Percentiles rank a stretch among this genome's conserved stretches.
These are phyloP conservation scores for Quillaja saponaria DNA, from an alignment of 306 rosid genomes.

Conservation along the genomic window DNA sequence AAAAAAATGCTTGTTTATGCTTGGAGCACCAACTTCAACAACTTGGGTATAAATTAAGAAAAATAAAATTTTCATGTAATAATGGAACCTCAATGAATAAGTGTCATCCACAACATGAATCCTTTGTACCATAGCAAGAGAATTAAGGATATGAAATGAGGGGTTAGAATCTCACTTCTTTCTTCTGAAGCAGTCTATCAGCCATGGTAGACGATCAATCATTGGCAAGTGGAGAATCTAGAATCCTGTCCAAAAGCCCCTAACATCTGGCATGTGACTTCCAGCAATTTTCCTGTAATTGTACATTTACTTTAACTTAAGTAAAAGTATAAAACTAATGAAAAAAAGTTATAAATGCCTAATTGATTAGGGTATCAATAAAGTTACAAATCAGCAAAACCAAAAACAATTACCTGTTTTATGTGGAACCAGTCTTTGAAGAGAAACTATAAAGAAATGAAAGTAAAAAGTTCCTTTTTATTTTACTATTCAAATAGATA, in stretches of 20 bases:
- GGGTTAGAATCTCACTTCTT: constrained; percentile 40
- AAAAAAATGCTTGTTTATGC: neutral
- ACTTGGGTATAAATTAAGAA: constrained; percentile 9
- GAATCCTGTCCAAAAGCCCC: constrained; percentile 72
- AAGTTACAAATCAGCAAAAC: constrained; percentile 5
- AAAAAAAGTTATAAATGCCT: neutral
- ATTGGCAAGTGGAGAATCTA: constrained; percentile 73
- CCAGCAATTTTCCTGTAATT: constrained; percentile 80
- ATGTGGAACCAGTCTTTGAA: neutral
- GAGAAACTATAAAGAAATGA: neutral
- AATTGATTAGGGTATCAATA: neutral
- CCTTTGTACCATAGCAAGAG: neutral
- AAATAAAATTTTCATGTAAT: neutral
- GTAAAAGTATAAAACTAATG: constrained; percentile 5
- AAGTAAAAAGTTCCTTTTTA: neutral
- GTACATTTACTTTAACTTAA: constrained; percentile 22
- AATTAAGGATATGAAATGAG: constrained; percentile 11
- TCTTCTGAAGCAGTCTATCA: constrained; percentile 6
- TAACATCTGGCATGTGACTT: constrained; percentile 78
- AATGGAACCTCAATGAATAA: neutral
- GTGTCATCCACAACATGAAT: neutral
- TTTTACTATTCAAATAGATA: constrained; percentile 1
- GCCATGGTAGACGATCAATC: constrained; percentile 29
- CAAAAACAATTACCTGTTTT: neutral
- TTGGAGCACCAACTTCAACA: constrained; percentile 13